Percentiles rank a stretch among this genome's conserved stretches.
phyloP scores from a whole-genome alignment of 352 stramenopile genomes.

The Phytophthora hybrid region DNA sequence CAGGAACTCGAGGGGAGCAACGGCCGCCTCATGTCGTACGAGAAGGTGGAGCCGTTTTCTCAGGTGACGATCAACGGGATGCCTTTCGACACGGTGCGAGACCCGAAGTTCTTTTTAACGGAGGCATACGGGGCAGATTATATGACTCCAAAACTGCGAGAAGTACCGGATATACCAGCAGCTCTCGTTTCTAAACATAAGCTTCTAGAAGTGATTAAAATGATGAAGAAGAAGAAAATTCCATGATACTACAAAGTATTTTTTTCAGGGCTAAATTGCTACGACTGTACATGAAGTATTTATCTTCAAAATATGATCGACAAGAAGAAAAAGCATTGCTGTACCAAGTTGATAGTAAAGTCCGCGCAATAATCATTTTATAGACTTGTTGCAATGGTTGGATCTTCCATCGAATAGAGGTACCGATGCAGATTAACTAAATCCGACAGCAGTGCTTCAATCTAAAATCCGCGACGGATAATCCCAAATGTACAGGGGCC shows the following conservation, averaged over 20 bases:
- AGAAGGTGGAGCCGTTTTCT: slow-evolving; percentile 38
- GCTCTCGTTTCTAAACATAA: neutral
- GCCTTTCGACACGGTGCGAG: slow-evolving; percentile 43
- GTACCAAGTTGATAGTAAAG: too few relatives aligned
- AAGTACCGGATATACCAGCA: neutral
- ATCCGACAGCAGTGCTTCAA: too few relatives aligned
- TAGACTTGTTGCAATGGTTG: too few relatives aligned
- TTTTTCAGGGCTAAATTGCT: neutral
- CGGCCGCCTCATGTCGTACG: slow-evolving; percentile 18
- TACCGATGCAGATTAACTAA: too few relatives aligned
- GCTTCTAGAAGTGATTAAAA: neutral
- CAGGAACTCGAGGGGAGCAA: slow-evolving; percentile 31
- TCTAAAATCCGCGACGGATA: too few relatives aligned
- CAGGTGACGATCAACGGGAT: slow-evolving; percentile 42
- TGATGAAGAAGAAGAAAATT: neutral
- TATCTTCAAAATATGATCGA: too few relatives aligned
- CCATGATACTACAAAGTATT: neutral
- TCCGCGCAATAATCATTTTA: too few relatives aligned
- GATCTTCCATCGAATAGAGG: too few relatives aligned
- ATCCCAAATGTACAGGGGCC: too few relatives aligned
- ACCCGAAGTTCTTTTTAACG: slow-evolving; percentile 44
- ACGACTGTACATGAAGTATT: too few relatives aligned
- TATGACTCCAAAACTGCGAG: slow-evolving; percentile 39
- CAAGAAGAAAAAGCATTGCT: too few relatives aligned
- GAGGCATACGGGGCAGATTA: slow-evolving; percentile 44